Percentiles rank a stretch among this genome's conserved stretches.
Evolutionary conservation across 2,329 filamentous ascomycete genomes (phyloP).

Genomic region (Fusarium neocosmosporiellum): DNA sequence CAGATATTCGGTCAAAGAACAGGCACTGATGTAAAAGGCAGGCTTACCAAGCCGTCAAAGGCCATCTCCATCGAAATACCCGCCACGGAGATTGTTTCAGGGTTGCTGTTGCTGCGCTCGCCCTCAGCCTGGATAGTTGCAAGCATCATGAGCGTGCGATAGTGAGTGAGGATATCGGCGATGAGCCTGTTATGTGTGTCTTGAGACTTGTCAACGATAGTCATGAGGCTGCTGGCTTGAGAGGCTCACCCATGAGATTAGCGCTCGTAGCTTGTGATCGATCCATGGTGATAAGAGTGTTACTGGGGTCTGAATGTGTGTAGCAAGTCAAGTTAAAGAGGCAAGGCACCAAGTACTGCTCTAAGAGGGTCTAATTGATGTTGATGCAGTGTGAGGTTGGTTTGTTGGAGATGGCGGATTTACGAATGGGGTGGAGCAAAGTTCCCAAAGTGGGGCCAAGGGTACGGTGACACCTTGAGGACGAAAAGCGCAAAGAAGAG

Average conservation of each 20-base stretch:
- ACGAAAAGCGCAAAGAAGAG: neutral
- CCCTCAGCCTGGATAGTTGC: constrained; percentile 56
- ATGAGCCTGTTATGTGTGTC: constrained; percentile 59
- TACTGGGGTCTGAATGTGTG: neutral
- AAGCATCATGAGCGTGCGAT: constrained; percentile 57
- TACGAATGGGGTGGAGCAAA: constrained; percentile 35
- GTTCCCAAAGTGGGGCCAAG: constrained; percentile 30
- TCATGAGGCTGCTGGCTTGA: neutral
- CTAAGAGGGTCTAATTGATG: neutral
- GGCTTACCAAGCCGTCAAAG: constrained; percentile 55
- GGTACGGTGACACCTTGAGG: neutral
- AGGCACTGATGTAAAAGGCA: neutral
- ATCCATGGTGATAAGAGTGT: constrained; percentile 43
- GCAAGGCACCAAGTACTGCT: neutral
- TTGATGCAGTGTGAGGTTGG: constrained; percentile 23
- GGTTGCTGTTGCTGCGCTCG: constrained; percentile 53
- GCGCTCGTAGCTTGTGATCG: constrained; percentile 46
- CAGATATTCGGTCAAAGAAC: neutral
- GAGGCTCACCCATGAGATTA: constrained; percentile 51
- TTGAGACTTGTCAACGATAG: constrained; percentile 26
- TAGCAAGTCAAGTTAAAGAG: neutral
- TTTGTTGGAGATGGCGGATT: constrained; percentile 6
- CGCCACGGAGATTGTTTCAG: constrained; percentile 55
- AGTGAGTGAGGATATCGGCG: constrained; percentile 57
- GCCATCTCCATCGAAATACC: constrained; percentile 59